A percentile compares a stretch with the other conserved stretches of the same genome.
These are phyloP conservation scores for Roridomyces roridus DNA, from an alignment of 768 basidiomycete genomes.

Conservation along the genomic window DNA sequence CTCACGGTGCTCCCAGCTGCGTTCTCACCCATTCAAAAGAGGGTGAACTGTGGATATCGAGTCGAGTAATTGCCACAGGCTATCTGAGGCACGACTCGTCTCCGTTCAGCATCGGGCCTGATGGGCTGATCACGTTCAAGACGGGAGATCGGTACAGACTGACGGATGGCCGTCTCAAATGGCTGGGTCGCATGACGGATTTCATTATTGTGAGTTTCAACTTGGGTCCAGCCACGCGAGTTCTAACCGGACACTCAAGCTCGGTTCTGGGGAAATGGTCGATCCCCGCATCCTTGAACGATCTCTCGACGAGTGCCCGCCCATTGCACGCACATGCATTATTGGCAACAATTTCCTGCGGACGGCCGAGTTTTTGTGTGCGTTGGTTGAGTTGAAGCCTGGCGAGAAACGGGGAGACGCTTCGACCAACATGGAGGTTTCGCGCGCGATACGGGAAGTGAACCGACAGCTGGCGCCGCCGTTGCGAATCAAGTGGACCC, in stretches of 20 bases:
- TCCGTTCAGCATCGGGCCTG: constrained; percentile 31
- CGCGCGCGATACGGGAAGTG: constrained; percentile 32
- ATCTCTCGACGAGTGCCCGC: constrained; percentile 31
- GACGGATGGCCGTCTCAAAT: constrained; percentile 30
- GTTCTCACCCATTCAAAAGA: constrained; percentile 3
- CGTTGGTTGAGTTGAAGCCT: constrained; percentile 31
- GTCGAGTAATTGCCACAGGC: constrained; percentile 33
- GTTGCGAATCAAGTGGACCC: constrained; percentile 38
- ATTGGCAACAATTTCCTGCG: constrained; percentile 42
- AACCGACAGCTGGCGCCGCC: constrained; percentile 41
- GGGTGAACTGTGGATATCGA: constrained; percentile 39
- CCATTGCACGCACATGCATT: constrained; percentile 33
- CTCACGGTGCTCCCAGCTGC: neutral
- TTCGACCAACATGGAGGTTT: constrained; percentile 30
- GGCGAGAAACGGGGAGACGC: constrained; percentile 10
- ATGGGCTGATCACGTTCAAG: constrained; percentile 36
- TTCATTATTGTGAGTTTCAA: constrained; percentile 36
- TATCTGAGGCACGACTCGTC: constrained; percentile 36
- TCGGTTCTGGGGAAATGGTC: constrained; percentile 40
- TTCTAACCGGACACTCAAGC: constrained; percentile 26
- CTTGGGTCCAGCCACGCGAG: neutral
- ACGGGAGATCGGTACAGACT: constrained; percentile 41
- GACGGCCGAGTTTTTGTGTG: constrained; percentile 37
- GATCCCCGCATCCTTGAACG: constrained; percentile 41
- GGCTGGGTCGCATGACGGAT: constrained; percentile 42